A percentile compares a stretch with the other conserved stretches of the same genome.
Evolutionary conservation across 352 stramenopile species (phyloP).

Genomic region (Phytophthora aleatoria): DNA sequence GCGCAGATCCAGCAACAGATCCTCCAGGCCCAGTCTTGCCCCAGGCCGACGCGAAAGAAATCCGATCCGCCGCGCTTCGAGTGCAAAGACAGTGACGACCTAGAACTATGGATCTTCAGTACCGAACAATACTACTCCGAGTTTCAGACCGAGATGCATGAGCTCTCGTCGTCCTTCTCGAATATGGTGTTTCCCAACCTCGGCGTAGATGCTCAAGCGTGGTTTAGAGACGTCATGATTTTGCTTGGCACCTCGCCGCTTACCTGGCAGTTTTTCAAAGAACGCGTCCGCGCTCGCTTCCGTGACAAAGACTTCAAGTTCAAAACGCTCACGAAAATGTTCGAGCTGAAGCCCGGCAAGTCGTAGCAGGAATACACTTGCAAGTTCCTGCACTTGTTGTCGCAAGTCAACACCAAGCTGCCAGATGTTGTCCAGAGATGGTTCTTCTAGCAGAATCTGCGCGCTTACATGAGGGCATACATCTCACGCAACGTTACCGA

Average conservation of each 20-base stretch:
- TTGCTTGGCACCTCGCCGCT: background rate
- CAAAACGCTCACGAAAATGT: background rate
- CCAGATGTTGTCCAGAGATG: constrained; percentile 8
- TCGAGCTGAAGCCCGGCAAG: background rate
- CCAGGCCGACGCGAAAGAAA: background rate
- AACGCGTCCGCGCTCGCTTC: background rate
- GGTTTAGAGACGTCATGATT: background rate
- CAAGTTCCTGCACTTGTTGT: too few relatives aligned
- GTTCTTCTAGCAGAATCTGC: background rate
- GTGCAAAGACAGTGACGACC: background rate
- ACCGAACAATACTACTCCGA: background rate
- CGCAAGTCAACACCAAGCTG: too few relatives aligned
- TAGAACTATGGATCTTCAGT: background rate
- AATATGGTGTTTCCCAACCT: background rate
- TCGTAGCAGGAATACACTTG: background rate
- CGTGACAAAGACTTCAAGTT: background rate
- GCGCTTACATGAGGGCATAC: too few relatives aligned
- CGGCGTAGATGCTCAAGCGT: background rate
- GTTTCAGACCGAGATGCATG: background rate
- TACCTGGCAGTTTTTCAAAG: background rate
- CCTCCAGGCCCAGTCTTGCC: too few relatives aligned
- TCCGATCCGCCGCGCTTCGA: background rate
- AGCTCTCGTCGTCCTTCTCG: background rate
- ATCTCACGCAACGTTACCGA: constrained; percentile 13
- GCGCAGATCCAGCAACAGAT: background rate